Evolutionary conservation across 257 asterid genomes (phyloP).

Genomic region (Solanum ossicruentum): DNA sequence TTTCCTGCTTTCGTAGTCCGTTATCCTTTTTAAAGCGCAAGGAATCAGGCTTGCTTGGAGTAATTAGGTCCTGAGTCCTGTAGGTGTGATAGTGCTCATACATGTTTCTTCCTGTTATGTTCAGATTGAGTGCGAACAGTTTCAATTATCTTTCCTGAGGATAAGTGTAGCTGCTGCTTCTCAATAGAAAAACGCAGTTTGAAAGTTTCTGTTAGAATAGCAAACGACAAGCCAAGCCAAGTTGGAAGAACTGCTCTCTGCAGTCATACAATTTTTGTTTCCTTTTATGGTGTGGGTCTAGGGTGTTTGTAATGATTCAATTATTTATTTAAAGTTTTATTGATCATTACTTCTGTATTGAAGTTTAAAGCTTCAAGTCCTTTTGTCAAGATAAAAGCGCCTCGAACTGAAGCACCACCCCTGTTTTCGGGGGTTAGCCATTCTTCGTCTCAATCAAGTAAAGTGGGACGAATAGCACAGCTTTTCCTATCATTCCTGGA

Average conservation of each 20-base stretch:
- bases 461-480: conserved; percentile 6
- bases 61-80: background rate
- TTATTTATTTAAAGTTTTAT: background rate
- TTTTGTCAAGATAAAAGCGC: background rate
- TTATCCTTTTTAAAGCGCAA: background rate
- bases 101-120: background rate
- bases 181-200: background rate
- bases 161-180: background rate
- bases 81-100: background rate
- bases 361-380: too few species aligned
- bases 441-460: background rate
- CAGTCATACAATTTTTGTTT: background rate
- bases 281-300: background rate
- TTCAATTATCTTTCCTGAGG: background rate
- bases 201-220: background rate
- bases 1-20: background rate
- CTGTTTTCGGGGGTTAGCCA: background rate
- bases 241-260: background rate
- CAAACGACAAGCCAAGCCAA: background rate
- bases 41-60: background rate
- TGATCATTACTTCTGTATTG: too few species aligned
- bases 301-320: background rate
- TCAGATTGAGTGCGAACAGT: background rate
- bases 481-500: conserved; percentile 58
- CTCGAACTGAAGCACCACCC: background rate